A percentile compares a stretch with the other conserved stretches of the same genome.
Evolutionary conservation across 306 rosid genomes (phyloP).

Genomic region (Abrus pulchellus): DNA sequence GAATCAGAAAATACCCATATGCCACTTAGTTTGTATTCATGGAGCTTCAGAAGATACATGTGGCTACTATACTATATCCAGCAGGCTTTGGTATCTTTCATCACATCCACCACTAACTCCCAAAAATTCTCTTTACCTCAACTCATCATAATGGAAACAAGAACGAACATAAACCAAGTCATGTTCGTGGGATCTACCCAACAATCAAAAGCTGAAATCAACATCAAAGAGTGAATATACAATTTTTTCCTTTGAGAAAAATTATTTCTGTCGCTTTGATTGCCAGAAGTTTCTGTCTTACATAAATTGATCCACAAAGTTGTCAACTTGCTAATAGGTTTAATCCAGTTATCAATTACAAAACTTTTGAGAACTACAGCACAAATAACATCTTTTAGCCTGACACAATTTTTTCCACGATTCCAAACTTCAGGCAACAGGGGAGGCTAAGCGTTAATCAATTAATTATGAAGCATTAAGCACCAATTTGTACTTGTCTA

Average conservation of each 20-base stretch:
- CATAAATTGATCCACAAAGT: neutral
- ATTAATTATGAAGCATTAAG: neutral
- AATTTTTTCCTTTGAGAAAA: neutral
- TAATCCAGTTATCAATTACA: neutral
- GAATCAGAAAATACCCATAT: constrained; percentile 11
- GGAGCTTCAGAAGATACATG: neutral
- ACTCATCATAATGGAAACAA: constrained; percentile 4
- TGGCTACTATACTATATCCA: neutral
- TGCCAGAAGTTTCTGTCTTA: neutral
- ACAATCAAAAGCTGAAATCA: constrained; percentile 12
- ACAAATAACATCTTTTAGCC: neutral
- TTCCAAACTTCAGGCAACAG: neutral
- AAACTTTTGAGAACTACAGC: neutral
- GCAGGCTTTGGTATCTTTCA: neutral
- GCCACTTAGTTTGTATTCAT: neutral
- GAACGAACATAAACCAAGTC: neutral
- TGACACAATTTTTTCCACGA: neutral
- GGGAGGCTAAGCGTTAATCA: constrained; percentile 14
- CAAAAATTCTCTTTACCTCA: neutral
- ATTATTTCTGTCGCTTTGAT: neutral
- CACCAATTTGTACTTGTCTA: neutral
- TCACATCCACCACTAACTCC: constrained; percentile 2
- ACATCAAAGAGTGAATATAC: neutral
- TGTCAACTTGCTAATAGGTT: neutral
- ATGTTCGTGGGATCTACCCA: neutral